phyloP scores from a whole-genome alignment of 139 green algal genomes.

The Desmodesmus armatus region DNA sequence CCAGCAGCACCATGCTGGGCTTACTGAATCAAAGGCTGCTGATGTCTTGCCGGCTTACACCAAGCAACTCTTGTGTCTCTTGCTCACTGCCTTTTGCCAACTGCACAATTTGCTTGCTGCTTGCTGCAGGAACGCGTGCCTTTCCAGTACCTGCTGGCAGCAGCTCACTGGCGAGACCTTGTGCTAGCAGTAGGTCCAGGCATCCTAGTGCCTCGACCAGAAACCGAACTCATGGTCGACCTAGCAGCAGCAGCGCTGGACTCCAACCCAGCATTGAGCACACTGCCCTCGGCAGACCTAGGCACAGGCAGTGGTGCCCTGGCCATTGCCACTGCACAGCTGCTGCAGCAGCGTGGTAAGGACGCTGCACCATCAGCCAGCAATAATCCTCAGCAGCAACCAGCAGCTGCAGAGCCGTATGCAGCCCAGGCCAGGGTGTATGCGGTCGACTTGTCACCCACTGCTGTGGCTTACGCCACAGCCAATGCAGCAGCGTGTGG shows the following conservation, averaged over 20 bases:
- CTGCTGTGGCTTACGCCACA: constrained; percentile 62
- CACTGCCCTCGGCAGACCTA: constrained; percentile 84
- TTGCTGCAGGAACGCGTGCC: constrained; percentile 73
- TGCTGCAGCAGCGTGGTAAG: constrained; percentile 51
- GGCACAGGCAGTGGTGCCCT: constrained; percentile 94
- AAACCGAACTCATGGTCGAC: constrained; percentile 92
- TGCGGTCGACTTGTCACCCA: constrained; percentile 74
- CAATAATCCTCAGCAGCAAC: neutral
- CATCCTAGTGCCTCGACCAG: constrained; percentile 92
- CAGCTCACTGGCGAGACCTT: constrained; percentile 88
- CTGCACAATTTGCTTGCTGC: constrained; percentile 22
- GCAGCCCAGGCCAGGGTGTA: constrained; percentile 56
- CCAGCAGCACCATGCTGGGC: too few species aligned
- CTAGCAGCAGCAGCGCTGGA: constrained; percentile 64
- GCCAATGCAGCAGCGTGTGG: constrained; percentile 66
- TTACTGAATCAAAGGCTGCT: too few species aligned
- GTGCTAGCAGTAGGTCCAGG: constrained; percentile 83
- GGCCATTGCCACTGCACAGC: constrained; percentile 75
- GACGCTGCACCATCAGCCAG: constrained; percentile 50
- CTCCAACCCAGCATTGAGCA: constrained; percentile 43
- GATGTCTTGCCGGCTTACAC: too few species aligned
- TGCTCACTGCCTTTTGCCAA: too few species aligned
- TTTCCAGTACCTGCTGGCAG: constrained; percentile 90
- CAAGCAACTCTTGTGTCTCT: too few species aligned
- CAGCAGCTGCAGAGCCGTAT: constrained; percentile 49